These are phyloP conservation scores for Diaporthe sp. DNA, from an alignment of 2,329 filamentous ascomycete species.

Conservation along the genomic window DNA sequence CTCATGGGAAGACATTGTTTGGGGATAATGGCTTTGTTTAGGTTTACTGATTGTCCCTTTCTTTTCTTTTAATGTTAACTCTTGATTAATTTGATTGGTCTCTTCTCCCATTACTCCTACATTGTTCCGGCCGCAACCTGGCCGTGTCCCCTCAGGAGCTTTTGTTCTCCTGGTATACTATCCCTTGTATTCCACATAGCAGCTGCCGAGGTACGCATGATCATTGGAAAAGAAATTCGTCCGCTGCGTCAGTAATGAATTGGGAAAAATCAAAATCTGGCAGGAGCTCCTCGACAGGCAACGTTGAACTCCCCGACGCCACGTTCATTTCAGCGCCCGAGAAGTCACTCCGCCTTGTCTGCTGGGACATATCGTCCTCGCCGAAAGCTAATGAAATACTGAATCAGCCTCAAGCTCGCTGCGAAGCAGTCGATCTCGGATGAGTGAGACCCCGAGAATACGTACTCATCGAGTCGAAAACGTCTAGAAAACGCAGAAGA, in stretches of 20 bases:
- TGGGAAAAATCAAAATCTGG: constrained; percentile 12
- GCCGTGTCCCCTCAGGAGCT: too few relatives aligned
- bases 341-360: neutral
- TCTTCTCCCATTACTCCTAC: neutral
- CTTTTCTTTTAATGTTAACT: neutral
- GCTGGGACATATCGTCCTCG: too few relatives aligned
- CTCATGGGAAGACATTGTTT: neutral
- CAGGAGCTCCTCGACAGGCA: neutral
- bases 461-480: constrained; percentile 14
- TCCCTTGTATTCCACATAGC: neutral
- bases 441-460: neutral
- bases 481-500: constrained; percentile 1
- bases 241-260: neutral
- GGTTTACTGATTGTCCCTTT: neutral
- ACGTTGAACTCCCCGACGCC: neutral
- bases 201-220: too few relatives aligned
- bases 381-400: neutral
- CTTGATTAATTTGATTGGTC: too few relatives aligned
- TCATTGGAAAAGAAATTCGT: neutral
- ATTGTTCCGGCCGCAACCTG: neutral
- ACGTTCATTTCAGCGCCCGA: neutral
- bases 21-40: neutral
- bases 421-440: too few relatives aligned
- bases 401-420: neutral
- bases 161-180: neutral